Evolutionary conservation across 2,329 filamentous ascomycete species (phyloP).

Genomic region (Cladorrhinum sp.): DNA sequence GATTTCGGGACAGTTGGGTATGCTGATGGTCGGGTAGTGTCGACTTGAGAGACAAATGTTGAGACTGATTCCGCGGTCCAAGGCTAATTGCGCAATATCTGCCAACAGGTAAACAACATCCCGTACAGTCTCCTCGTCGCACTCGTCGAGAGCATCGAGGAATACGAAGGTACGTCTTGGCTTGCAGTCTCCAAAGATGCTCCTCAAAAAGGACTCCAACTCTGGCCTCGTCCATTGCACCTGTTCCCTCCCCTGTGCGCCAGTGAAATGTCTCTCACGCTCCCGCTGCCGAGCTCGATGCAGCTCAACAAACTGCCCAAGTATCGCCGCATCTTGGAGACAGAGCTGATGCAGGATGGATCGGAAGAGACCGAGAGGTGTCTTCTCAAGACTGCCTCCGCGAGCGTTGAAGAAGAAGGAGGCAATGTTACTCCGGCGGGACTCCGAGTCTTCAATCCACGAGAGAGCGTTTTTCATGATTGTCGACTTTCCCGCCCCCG

Average conservation of each 20-base stretch:
- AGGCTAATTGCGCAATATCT: constrained; percentile 31
- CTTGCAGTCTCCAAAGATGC: constrained; percentile 21
- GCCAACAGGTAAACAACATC: constrained; percentile 44
- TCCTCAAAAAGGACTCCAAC: constrained; percentile 26
- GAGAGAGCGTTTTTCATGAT: constrained; percentile 41
- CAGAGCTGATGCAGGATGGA: constrained; percentile 47
- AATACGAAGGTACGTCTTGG: constrained; percentile 21
- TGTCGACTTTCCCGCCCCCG: constrained; percentile 46
- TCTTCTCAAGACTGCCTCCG: constrained; percentile 43
- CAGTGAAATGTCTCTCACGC: too few species aligned
- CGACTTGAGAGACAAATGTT: not conserved
- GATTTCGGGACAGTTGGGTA: not conserved
- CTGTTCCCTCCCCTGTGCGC: not conserved
- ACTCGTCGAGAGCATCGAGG: constrained; percentile 49
- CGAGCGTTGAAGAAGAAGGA: constrained; percentile 51
- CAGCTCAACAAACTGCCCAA: constrained; percentile 35
- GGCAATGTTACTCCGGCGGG: constrained; percentile 28
- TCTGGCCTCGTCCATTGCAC: constrained; percentile 3
- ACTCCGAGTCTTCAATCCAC: constrained; percentile 19
- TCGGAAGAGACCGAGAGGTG: constrained; percentile 47
- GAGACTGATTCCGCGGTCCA: not conserved
- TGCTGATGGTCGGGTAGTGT: not conserved
- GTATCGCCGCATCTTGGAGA: too few species aligned
- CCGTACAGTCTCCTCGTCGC: constrained; percentile 39
- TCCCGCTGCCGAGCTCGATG: constrained; percentile 35